Conservation (phyloP, 2,329 filamentous ascomycete species). For the Diaporthe ilicicola region DNA sequence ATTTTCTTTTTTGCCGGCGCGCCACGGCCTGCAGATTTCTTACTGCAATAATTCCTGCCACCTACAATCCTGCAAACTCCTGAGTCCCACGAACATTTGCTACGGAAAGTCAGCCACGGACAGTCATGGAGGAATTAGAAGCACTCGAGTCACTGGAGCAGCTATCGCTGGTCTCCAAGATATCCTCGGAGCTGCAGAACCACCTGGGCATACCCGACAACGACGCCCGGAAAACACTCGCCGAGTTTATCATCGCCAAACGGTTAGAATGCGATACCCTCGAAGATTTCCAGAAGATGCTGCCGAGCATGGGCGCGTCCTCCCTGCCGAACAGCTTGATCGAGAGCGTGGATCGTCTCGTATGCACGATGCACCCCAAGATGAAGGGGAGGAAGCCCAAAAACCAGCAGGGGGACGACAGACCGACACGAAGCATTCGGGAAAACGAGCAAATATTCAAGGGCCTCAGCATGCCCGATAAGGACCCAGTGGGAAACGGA, state of each 20-base stretch:
- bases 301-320: conserved; percentile 79
- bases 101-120: too few relatives aligned
- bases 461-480: conserved; percentile 87
- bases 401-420: conserved; percentile 47
- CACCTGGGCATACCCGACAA: conserved; percentile 85
- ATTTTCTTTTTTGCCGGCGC: background rate
- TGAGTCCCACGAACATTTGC: too few relatives aligned
- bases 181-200: conserved; percentile 93
- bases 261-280: conserved; percentile 78
- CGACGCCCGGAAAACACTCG: conserved; percentile 75
- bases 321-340: conserved; percentile 86
- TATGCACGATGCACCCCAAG: conserved; percentile 89
- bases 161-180: conserved; percentile 91
- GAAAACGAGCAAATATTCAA: conserved; percentile 90
- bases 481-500: conserved; percentile 53
- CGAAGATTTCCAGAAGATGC: conserved; percentile 77
- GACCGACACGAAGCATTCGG: conserved; percentile 58
- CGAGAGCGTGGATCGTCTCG: conserved; percentile 89
- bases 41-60: too few relatives aligned
- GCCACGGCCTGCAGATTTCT: too few relatives aligned
- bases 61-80: too few relatives aligned
- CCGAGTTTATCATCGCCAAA: conserved; percentile 95
- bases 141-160: conserved; percentile 90
- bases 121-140: conserved; percentile 84
- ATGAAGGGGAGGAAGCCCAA: conserved; percentile 68